phyloP scores from a whole-genome alignment of 768 basidiomycete genomes.

The Pluteus cervinus region DNA sequence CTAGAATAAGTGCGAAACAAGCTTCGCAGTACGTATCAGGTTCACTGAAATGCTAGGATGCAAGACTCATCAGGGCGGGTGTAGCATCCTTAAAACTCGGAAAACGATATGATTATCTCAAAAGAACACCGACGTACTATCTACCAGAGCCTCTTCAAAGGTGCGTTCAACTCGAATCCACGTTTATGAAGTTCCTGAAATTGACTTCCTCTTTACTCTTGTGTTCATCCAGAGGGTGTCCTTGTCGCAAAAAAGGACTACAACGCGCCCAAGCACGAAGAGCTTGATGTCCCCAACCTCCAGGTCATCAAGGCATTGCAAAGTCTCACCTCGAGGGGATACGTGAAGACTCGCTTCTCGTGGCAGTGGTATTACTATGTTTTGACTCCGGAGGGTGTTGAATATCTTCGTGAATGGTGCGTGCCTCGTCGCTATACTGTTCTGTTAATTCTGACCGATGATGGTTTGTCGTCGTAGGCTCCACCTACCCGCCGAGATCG shows the following conservation, averaged over 20 bases:
- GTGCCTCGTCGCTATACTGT: slow-evolving; percentile 11
- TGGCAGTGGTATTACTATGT: slow-evolving; percentile 99
- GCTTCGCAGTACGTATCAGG: slow-evolving; percentile 30
- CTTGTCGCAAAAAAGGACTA: slow-evolving; percentile 99
- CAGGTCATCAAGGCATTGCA: slow-evolving; percentile 69
- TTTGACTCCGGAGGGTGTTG: slow-evolving; percentile 94
- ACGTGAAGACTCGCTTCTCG: slow-evolving; percentile 98
- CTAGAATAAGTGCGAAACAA: slow-evolving; percentile 32
- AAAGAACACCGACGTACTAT: slow-evolving; percentile 93
- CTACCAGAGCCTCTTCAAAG: slow-evolving; percentile 99
- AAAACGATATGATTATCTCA: slow-evolving; percentile 83
- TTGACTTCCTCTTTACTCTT: not conserved
- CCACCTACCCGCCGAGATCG: slow-evolving; percentile 92
- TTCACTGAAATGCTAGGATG: slow-evolving; percentile 4
- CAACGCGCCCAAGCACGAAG: slow-evolving; percentile 96
- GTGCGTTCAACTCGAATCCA: slow-evolving; percentile 39
- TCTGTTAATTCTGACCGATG: not conserved
- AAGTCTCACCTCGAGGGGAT: slow-evolving; percentile 68
- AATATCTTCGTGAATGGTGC: slow-evolving; percentile 89
- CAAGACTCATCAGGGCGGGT: slow-evolving; percentile 1
- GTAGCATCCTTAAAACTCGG: slow-evolving; percentile 27
- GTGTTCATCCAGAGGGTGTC: slow-evolving; percentile 77
- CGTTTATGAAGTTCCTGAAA: not conserved
- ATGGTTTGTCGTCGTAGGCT: slow-evolving; percentile 47
- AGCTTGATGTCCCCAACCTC: slow-evolving; percentile 67